Evolutionary conservation across 2,329 filamentous ascomycete genomes (phyloP), one percentile per base, ranked within the genome.

Genomic region (Microdochium bolleyi): DNA sequence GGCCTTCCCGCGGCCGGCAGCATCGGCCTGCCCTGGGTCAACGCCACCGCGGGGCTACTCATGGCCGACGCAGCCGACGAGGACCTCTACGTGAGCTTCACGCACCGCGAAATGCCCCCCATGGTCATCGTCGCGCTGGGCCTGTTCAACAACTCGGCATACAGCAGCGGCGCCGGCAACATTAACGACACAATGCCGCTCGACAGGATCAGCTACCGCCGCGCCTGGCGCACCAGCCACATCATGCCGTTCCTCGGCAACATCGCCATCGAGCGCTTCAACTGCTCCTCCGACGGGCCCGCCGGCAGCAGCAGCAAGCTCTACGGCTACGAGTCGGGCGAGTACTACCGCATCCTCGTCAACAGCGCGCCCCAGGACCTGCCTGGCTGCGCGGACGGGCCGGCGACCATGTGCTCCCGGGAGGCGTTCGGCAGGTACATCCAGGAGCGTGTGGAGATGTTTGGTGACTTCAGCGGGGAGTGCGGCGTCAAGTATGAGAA

Each of bases 61-160:
- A 61, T 80, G 51, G 64, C 59, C 24, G 56, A 66, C 1, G 58
- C 63, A 1, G 57, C 65, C 0, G 62, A 67, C 13, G 76, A 87
- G 60, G 81, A 87, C 53, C 71, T 88, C 8, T 85, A 83, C 61
- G 73, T 87, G 41, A 83, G 80, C 51, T 88, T 88, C 69, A 87
- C 84, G 0, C 84, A 88, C 63, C 79, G 84, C 21, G 84, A 88
- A 63, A 69, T 88, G 2, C 84, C 84, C 1, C 84, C 85, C 1
- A 83, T 82, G 54, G 81, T 87, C 1, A 68, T 83, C 1, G 84
- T 87, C 1, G 83, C 84, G 0, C 75, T 88, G 66, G 84, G 84
- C 0, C 71, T 88, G 3, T 88, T 87, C 73, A 87, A 87, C 70
- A 86, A 86, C 66, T 83, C 80, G 2, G 75, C 72, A 0, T 78